Base-by-base conservation (phyloP, 1,139 yeast genomes). In the Candida tetrigidarum region DNA sequence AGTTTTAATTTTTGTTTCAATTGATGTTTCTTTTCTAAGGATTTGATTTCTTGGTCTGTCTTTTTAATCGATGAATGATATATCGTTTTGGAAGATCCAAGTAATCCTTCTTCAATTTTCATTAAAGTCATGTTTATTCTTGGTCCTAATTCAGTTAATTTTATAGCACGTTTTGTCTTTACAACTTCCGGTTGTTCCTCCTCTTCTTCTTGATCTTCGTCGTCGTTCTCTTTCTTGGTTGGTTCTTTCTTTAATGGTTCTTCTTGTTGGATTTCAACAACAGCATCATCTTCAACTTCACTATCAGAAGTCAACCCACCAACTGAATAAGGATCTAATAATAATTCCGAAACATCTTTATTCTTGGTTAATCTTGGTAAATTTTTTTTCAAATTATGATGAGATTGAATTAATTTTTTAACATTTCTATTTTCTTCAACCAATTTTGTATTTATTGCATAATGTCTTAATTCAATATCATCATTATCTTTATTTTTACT, bases 141-240 rank as follows among this genome's bases (percentile, higher is more conserved):
- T 29, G 99, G 99, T 0, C 99, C 99, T 46, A 92, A 72, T 66
- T 95, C 99, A 1, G 93, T 88, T 48, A 95, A 75, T 62, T 91
- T 91, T 55, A 95, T 89, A 2, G 99, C 99, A 57, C 89, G 82
- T 69, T 91, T 91, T 52, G 84, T 81, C 7, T 42, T 39, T 2
- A 39, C 20, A n/a, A 39, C 45, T 7, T 14, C 32, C 2, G 54
- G 37, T 22, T 38, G 43, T 46, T 52, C 50, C 12, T 33, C 25
- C 9, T 28, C 42, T 33, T 30, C 26, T 19, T 29, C 34, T 25
- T 45, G 27, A 5, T 26, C 36, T 10, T 47, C 58, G 14, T 37
- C 35, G 3, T 25, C 14, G 20, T 50, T 57, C 27, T 52, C 55
- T 37, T 52, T 58, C n/a, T 55, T 57, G 15, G 52, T 55, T 27